Evolutionary conservation across 345 rosid genomes (phyloP).

Genomic region (Pistacia vera): DNA sequence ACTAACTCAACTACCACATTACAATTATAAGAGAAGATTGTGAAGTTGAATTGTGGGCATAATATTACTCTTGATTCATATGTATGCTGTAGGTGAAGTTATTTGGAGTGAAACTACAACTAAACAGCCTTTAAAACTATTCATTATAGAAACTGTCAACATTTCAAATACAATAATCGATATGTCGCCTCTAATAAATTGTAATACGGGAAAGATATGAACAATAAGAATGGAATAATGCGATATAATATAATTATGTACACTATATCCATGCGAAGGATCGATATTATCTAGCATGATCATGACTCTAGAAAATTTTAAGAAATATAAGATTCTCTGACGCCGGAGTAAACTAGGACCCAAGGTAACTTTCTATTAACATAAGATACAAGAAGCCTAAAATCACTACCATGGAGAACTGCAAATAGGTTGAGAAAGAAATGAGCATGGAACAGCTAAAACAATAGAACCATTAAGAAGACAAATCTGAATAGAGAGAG

Average conservation of each 20-base stretch:
- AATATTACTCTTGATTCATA: too few species aligned
- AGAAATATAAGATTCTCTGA: neutral
- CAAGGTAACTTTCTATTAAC: slow-evolving; percentile 3
- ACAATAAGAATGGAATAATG: neutral
- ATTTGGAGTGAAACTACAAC: too few species aligned
- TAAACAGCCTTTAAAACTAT: too few species aligned
- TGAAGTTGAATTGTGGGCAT: too few species aligned
- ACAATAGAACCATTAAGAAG: slow-evolving; percentile 21
- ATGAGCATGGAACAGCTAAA: slow-evolving; percentile 19
- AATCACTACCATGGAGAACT: neutral
- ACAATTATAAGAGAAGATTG: too few species aligned
- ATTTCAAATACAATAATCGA: too few species aligned
- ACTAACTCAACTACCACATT: too few species aligned
- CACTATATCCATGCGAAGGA: neutral
- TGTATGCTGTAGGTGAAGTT: too few species aligned
- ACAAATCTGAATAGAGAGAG: slow-evolving; percentile 17
- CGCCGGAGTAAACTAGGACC: slow-evolving; percentile 9
- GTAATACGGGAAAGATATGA: neutral
- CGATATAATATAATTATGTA: slow-evolving; percentile 1
- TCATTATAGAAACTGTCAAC: too few species aligned
- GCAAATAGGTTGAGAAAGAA: neutral
- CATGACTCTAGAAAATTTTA: neutral
- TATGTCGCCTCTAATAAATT: too few species aligned
- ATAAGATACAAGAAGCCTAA: slow-evolving; percentile 6
- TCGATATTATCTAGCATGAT: neutral